Evolutionary conservation across 1,139 yeast species (phyloP).

Genomic region (Taphrina sp.): DNA sequence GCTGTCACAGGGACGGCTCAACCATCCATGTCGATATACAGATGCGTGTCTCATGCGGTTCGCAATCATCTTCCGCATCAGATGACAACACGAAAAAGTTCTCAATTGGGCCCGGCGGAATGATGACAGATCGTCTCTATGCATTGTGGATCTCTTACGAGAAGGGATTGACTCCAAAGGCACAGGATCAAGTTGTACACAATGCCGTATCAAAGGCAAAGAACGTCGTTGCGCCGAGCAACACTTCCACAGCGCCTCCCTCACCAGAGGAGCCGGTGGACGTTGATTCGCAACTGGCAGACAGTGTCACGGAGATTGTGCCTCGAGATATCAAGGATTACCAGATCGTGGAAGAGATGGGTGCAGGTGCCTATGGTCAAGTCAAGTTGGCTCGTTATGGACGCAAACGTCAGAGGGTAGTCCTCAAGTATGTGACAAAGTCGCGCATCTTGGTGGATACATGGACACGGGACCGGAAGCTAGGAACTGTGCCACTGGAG

Average conservation of each 20-base stretch:
- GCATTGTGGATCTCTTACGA: conserved; percentile 82
- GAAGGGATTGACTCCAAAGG: conserved; percentile 17
- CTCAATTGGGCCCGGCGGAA: background rate
- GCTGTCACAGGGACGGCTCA: conserved; percentile 68
- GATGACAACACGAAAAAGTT: conserved; percentile 50
- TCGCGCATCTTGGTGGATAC: conserved; percentile 92
- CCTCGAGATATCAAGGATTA: conserved; percentile 72
- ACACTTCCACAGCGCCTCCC: conserved; percentile 1
- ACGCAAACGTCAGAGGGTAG: conserved; percentile 62
- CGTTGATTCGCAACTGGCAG: conserved; percentile 3
- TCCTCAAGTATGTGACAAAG: conserved; percentile 84
- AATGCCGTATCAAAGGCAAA: conserved; percentile 12
- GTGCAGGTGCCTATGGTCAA: conserved; percentile 95
- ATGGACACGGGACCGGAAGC: conserved; percentile 87
- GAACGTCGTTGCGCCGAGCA: conserved; percentile 6
- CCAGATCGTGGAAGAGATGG: conserved; percentile 69
- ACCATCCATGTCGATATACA: conserved; percentile 70
- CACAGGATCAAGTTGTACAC: conserved; percentile 8
- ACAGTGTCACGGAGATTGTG: conserved; percentile 26
- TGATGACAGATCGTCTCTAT: conserved; percentile 40
- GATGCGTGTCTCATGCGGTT: conserved; percentile 58
- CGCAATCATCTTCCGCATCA: conserved; percentile 40
- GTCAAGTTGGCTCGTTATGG: conserved; percentile 76
- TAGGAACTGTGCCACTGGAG: conserved; percentile 93
- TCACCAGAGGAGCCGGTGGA: conserved; percentile 12